Conservation (phyloP, 495 filamentous ascomycete genomes). For the Aspergillus carlsbadensis region DNA sequence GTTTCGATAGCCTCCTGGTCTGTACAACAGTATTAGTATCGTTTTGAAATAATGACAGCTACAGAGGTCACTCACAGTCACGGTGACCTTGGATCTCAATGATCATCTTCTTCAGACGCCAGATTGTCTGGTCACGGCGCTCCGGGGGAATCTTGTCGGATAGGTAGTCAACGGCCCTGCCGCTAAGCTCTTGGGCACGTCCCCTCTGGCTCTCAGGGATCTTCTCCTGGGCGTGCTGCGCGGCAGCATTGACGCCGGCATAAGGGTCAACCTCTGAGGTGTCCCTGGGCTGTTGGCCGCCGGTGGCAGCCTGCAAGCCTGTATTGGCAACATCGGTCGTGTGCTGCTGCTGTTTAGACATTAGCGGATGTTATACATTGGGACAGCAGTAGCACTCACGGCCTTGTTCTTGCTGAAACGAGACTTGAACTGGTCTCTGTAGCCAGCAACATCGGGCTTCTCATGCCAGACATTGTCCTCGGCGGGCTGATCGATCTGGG, state of each 20-base stretch:
- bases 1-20: constrained; percentile 86
- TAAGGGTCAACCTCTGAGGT: constrained; percentile 52
- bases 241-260: constrained; percentile 48
- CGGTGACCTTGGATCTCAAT: constrained; percentile 91
- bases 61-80: constrained; percentile 60
- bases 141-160: constrained; percentile 85
- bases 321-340: constrained; percentile 56
- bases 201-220: constrained; percentile 46
- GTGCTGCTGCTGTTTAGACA: constrained; percentile 19
- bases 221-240: constrained; percentile 48
- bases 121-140: constrained; percentile 89
- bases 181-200: constrained; percentile 27
- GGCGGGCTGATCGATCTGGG: constrained; percentile 77
- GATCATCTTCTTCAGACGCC: constrained; percentile 96
- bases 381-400: constrained; percentile 26
- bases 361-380: not conserved
- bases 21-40: constrained; percentile 20
- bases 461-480: constrained; percentile 95
- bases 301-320: constrained; percentile 49
- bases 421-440: constrained; percentile 63
- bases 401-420: constrained; percentile 67
- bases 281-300: constrained; percentile 45
- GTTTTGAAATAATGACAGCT: not conserved
- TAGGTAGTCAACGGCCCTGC: constrained; percentile 69
- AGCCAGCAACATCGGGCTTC: constrained; percentile 65